These are phyloP conservation scores for Takashimella koratensis DNA, from an alignment of 1,284 basidiomycete genomes.

Conservation along the genomic window DNA sequence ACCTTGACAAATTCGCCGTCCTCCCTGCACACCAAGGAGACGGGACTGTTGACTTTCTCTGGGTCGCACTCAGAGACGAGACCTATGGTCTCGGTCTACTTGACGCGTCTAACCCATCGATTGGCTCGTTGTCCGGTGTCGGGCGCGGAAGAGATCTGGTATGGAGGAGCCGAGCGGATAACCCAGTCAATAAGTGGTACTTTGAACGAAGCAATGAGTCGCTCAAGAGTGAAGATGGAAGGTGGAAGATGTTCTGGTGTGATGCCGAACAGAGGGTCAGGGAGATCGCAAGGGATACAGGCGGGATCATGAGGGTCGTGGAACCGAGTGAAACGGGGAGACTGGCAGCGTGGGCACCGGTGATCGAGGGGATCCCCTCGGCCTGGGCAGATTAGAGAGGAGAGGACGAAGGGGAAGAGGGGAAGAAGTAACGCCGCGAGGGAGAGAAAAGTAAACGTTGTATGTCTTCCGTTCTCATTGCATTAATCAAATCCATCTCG, in stretches of 20 bases:
- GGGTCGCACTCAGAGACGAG: slow-evolving; percentile 98
- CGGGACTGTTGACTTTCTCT: slow-evolving; percentile 97
- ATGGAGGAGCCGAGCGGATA: slow-evolving; percentile 88
- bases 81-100: slow-evolving; percentile 92
- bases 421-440: no score
- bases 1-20: slow-evolving; percentile 98
- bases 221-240: slow-evolving; percentile 53
- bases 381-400: slow-evolving; percentile 58
- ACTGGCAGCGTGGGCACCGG: slow-evolving; percentile 67
- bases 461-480: no score
- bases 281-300: slow-evolving; percentile 35
- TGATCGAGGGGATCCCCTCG: slow-evolving; percentile 71
- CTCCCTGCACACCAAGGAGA: slow-evolving; percentile 92
- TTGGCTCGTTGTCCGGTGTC: slow-evolving; percentile 82
- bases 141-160: slow-evolving; percentile 92
- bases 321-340: slow-evolving; percentile 79
- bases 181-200: slow-evolving; percentile 99
- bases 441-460: no score
- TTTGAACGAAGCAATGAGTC: slow-evolving; percentile 94
- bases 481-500: no score
- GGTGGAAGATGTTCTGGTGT: slow-evolving; percentile 97
- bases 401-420: background rate
- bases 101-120: slow-evolving; percentile 86
- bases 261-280: slow-evolving; percentile 68
- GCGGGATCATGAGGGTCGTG: slow-evolving; percentile 60